Evolutionary conservation across 2,329 filamentous ascomycete genomes (phyloP), one percentile per base, ranked within the genome.

Genomic region (Exophiala sp.): DNA sequence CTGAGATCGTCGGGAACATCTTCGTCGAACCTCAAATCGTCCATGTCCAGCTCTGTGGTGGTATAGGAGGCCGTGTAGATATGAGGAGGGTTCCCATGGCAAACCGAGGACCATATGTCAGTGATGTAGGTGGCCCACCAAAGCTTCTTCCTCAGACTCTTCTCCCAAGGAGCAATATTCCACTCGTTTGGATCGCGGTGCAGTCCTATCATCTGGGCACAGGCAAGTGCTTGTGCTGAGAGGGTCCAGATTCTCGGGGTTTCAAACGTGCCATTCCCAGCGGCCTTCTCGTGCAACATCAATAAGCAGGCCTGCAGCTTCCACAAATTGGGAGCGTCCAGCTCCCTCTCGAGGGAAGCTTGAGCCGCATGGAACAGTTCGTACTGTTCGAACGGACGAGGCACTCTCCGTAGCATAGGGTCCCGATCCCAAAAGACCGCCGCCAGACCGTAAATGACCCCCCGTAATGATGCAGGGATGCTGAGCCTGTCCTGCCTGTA

Each of bases 231-330:
- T 53, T 73, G 72, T 2, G 70, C 66, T 0, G 71, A 65, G 38
- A 73, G 61, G 1, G 68, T 67, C 71, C 72, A 75, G 1, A 69
- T 70, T 14, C 67, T 66, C 0, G 73, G 73, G 4, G 70, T 73
- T 56, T 75, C 72, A 2, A 73, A 71, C 10, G 70, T 73, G 23
- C 70, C 72, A 14, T 70, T 73, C 10, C 66, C 66, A 1, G 72
- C 70, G 0, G 73, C 70, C 11, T 68, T 66, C 54, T 75, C 67
- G 48, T 76, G 72, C 3, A 74, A 59, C 6, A 75, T 63, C 11
- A 76, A 55, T 10, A 75, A 52, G 50, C 69, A 70, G n/a, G 73
- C 71, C 61, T 75, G 73, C n/a, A 75, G 53, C 7, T 68, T 70
- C 45, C 66, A 70, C 2, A 76, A 61, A 23, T 74, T 73, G 0